A percentile compares a stretch with the other conserved stretches of the same genome.
These are phyloP conservation scores for Cinnamomum chago DNA, from an alignment of 164 flowering plant genomes.

Conservation along the genomic window DNA sequence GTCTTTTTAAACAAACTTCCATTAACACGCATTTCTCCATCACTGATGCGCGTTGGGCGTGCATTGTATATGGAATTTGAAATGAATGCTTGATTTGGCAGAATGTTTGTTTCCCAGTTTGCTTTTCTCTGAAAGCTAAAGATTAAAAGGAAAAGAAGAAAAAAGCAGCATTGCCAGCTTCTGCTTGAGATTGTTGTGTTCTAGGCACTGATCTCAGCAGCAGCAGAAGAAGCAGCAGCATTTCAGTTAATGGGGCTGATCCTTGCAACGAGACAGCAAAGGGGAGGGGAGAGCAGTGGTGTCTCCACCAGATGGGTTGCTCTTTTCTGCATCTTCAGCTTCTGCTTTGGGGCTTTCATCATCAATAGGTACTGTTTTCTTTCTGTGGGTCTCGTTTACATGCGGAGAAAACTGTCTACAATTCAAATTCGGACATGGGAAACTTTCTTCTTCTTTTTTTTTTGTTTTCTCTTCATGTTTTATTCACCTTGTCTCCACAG, in stretches of 20 bases:
- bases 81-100: neutral
- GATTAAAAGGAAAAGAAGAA: neutral
- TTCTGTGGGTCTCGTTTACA: slow-evolving; percentile 2
- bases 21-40: neutral
- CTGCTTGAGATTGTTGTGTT: slow-evolving; percentile 4
- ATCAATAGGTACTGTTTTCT: slow-evolving; percentile 55
- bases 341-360: slow-evolving; percentile 63
- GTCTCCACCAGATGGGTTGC: slow-evolving; percentile 65
- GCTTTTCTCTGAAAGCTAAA: neutral
- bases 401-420: neutral
- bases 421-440: too few species aligned
- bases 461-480: neutral
- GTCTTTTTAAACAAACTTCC: neutral
- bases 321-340: slow-evolving; percentile 70
- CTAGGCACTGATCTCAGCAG: slow-evolving; percentile 3
- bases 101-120: neutral
- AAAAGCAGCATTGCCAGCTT: neutral
- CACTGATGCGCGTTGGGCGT: neutral
- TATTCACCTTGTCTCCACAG: neutral
- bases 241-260: slow-evolving; percentile 23
- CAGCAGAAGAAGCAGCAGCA: neutral
- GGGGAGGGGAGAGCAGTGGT: slow-evolving; percentile 34
- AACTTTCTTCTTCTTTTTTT: rapidly evolving
- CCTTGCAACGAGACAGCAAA: slow-evolving; percentile 35
- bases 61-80: neutral